Conservation (phyloP, 108 stramenopile species). For the Cyclotella kingstonii region DNA sequence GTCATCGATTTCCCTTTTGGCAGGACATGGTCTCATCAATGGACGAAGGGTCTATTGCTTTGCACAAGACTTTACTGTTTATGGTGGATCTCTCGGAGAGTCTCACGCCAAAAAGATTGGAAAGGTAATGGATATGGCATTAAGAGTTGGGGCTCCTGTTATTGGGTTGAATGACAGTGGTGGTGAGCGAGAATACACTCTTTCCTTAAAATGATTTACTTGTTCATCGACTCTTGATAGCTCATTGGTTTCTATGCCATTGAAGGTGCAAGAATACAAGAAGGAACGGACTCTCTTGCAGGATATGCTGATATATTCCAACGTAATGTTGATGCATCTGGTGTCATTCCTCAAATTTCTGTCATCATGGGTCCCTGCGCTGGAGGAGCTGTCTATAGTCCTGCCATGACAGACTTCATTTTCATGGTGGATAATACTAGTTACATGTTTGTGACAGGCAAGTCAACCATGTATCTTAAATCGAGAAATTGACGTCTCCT, state of each 20-base stretch:
- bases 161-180: slow-evolving; percentile 99
- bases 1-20: not conserved
- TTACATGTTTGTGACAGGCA: slow-evolving; percentile 98
- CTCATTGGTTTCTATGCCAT: not conserved
- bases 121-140: slow-evolving; percentile 98
- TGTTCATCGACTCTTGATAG: not conserved
- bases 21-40: slow-evolving; percentile 50
- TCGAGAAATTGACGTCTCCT: no score
- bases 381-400: slow-evolving; percentile 94
- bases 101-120: slow-evolving; percentile 99
- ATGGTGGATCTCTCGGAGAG: slow-evolving; percentile 94
- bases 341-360: slow-evolving; percentile 94
- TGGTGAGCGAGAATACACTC: slow-evolving; percentile 38
- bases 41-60: slow-evolving; percentile 81
- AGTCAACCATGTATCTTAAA: not conserved
- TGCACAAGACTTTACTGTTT: slow-evolving; percentile 98
- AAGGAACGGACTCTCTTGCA: slow-evolving; percentile 95
- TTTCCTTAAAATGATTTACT: not conserved
- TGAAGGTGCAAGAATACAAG: slow-evolving; percentile 93
- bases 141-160: slow-evolving; percentile 92
- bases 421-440: slow-evolving; percentile 96
- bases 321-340: slow-evolving; percentile 94
- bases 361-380: slow-evolving; percentile 97
- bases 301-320: slow-evolving; percentile 99
- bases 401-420: slow-evolving; percentile 99